Evolutionary conservation across 306 rosid species (phyloP).

Genomic region (Sechiopsis laciniata): DNA sequence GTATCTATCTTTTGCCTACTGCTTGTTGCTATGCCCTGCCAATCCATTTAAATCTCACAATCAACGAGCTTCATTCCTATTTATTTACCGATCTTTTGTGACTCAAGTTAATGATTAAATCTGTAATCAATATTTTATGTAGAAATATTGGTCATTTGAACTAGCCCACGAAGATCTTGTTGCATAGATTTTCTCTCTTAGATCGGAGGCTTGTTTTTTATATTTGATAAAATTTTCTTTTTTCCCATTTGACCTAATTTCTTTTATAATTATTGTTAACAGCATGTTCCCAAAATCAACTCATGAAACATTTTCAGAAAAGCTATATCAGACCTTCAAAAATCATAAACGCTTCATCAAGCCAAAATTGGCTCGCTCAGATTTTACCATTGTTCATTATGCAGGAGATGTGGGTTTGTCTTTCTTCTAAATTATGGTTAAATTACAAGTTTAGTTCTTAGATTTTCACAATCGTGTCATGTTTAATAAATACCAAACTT

Average conservation of each 20-base stretch:
- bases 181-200: background rate
- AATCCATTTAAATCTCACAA: constrained; percentile 9
- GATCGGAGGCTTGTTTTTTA: constrained; percentile 1
- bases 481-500: background rate
- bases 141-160: constrained; percentile 7
- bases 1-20: background rate
- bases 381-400: constrained; percentile 73
- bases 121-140: background rate
- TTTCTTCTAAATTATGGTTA: background rate
- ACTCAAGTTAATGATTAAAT: background rate
- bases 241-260: constrained; percentile 1
- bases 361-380: constrained; percentile 85
- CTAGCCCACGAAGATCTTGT: constrained; percentile 1
- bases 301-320: constrained; percentile 76
- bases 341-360: constrained; percentile 78
- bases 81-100: background rate
- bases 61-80: background rate
- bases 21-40: background rate
- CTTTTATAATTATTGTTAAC: constrained; percentile 25
- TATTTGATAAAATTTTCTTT: constrained; percentile 14
- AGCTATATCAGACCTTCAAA: constrained; percentile 87
- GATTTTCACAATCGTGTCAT: background rate
- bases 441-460: background rate
- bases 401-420: constrained; percentile 76
- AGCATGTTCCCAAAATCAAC: constrained; percentile 95